Conservation (phyloP, 192 early-diverging fungal genomes). For the Entophlyctis helioformis region DNA sequence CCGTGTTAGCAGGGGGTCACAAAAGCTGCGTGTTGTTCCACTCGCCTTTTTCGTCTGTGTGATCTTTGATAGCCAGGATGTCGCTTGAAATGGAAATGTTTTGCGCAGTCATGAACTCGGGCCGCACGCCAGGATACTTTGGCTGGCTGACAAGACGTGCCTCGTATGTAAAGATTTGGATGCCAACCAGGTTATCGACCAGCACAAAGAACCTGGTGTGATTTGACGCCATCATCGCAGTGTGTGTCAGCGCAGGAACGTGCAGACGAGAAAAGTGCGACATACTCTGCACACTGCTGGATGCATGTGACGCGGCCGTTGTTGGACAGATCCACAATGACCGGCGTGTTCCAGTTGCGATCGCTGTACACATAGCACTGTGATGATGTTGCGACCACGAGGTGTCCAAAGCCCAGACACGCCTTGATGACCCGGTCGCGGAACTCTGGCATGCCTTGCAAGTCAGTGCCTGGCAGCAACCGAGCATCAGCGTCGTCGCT, state of each 20-base stretch:
- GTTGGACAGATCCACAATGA: conserved; percentile 37
- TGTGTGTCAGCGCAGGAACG: no score
- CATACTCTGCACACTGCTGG: conserved; percentile 38
- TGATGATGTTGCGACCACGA: conserved; percentile 35
- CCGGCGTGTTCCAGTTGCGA: conserved; percentile 50
- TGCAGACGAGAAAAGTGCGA: not conserved
- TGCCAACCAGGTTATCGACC: conserved; percentile 38
- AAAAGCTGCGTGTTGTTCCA: not conserved
- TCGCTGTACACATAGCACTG: conserved; percentile 49
- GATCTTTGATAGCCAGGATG: conserved; percentile 34
- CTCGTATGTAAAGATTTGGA: conserved; percentile 45
- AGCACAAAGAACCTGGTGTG: conserved; percentile 30
- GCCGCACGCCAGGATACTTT: conserved; percentile 38
- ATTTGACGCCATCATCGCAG: no score
- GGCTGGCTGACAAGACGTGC: conserved; percentile 31
- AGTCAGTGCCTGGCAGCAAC: not conserved
- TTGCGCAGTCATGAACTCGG: conserved; percentile 36
- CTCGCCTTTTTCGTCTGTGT: conserved; percentile 38
- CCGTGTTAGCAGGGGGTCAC: no score
- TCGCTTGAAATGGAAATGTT: conserved; percentile 36
- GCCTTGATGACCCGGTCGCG: conserved; percentile 43
- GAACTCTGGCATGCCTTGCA: conserved; percentile 32
- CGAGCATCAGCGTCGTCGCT: not conserved
- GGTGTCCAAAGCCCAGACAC: conserved; percentile 29
- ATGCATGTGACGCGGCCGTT: conserved; percentile 46